A percentile compares a stretch with the other conserved stretches of the same genome.
Evolutionary conservation across 768 basidiomycete genomes (phyloP).

Genomic region (Suillus luteus): DNA sequence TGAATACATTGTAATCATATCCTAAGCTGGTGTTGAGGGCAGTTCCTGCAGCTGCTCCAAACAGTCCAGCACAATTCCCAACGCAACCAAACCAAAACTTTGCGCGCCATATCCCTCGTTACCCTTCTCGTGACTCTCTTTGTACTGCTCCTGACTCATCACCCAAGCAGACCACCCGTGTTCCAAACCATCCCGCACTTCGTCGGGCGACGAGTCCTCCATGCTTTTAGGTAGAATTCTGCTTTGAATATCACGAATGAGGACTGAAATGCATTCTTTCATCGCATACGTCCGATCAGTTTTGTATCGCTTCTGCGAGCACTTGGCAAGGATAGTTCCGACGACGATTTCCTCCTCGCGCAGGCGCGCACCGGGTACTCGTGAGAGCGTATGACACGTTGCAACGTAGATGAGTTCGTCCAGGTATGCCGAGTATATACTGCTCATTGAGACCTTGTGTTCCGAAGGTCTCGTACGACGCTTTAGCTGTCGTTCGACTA

Average conservation of each 20-base stretch:
- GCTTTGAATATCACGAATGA: slow-evolving; percentile 52
- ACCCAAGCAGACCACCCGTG: slow-evolving; percentile 70
- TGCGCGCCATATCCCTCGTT: slow-evolving; percentile 48
- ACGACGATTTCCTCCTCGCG: slow-evolving; percentile 74
- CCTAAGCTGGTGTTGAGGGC: background rate
- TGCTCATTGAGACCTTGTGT: slow-evolving; percentile 31
- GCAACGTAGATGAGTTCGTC: slow-evolving; percentile 74
- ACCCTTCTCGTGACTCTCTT: slow-evolving; percentile 38
- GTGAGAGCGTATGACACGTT: slow-evolving; percentile 64
- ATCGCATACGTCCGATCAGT: slow-evolving; percentile 61
- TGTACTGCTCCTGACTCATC: slow-evolving; percentile 45
- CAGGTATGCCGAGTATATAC: slow-evolving; percentile 52
- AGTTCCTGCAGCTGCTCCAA: slow-evolving; percentile 41
- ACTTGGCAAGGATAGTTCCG: slow-evolving; percentile 74
- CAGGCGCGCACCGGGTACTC: slow-evolving; percentile 53
- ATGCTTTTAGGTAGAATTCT: slow-evolving; percentile 37
- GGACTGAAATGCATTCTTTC: slow-evolving; percentile 53
- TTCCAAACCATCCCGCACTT: slow-evolving; percentile 43
- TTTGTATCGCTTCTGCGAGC: slow-evolving; percentile 61
- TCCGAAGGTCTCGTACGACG: slow-evolving; percentile 22
- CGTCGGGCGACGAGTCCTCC: slow-evolving; percentile 26
- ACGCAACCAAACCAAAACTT: slow-evolving; percentile 70
- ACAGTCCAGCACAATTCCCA: slow-evolving; percentile 60
- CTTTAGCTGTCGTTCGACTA: slow-evolving; percentile 25
- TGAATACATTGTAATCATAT: background rate